phyloP scores from a whole-genome alignment of 202 grass and related monocot species.

The Brachypodium distachyon region DNA sequence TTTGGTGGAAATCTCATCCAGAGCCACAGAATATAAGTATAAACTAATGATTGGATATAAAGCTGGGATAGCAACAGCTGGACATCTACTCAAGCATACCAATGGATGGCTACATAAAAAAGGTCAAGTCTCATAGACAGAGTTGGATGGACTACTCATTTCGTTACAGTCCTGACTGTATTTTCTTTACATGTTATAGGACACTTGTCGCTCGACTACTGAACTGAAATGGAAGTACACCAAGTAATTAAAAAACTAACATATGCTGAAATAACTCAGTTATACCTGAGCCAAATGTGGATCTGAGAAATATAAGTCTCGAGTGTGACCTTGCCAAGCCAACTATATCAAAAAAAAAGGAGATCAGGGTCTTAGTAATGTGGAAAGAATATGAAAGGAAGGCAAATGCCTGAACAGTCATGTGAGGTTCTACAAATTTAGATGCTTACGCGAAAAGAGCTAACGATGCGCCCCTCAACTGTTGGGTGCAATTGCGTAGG shows the following conservation, averaged over 20 bases:
- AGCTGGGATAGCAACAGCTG: neutral
- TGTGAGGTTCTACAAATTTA: neutral
- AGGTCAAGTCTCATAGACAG: neutral
- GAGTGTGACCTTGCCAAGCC: constrained; percentile 97
- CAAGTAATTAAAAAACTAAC: neutral
- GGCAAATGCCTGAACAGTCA: constrained; percentile 1
- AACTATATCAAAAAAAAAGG: constrained; percentile 34
- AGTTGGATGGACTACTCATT: neutral
- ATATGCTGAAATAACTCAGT: neutral
- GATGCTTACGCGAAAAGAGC: constrained; percentile 75
- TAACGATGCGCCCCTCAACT: constrained; percentile 72
- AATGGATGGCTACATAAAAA: neutral
- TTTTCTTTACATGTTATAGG: neutral
- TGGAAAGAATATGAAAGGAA: constrained; percentile 2
- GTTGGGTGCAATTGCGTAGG: constrained; percentile 86
- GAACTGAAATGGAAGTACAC: neutral
- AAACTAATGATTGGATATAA: neutral
- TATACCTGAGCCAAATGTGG: constrained; percentile 93
- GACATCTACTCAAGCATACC: neutral
- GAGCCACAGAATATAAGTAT: neutral
- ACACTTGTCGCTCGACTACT: neutral
- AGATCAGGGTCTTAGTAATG: neutral
- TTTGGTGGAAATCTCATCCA: neutral
- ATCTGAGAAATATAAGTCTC: constrained; percentile 98
- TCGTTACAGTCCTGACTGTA: neutral